These are phyloP conservation scores for Baudoinia panamericana DNA, from an alignment of 495 filamentous ascomycete genomes.

Conservation along the genomic window DNA sequence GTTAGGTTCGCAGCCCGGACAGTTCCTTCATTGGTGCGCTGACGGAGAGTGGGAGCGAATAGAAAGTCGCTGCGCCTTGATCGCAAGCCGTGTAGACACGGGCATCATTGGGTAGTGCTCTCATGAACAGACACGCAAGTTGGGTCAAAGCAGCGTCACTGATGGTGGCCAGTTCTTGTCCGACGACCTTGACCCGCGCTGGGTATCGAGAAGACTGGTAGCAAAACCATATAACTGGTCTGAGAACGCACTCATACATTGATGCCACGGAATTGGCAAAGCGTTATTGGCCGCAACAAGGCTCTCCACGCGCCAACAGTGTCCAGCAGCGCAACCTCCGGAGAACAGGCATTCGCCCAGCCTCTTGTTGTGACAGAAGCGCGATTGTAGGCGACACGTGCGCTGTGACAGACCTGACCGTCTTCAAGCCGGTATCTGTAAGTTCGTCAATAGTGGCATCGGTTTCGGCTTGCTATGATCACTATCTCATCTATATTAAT, in stretches of 20 bases:
- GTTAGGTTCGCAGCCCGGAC: too few relatives aligned
- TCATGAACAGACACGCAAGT: background rate
- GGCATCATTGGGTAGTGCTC: too few relatives aligned
- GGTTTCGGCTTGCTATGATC: background rate
- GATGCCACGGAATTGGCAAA: background rate
- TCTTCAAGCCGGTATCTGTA: background rate
- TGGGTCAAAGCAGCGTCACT: background rate
- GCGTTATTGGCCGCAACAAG: background rate
- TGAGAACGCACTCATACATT: background rate
- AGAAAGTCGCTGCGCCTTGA: background rate
- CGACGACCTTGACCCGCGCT: too few relatives aligned
- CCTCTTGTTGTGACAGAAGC: background rate
- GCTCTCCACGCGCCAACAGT: background rate
- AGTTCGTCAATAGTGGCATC: background rate
- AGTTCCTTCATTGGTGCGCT: background rate
- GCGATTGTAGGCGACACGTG: background rate
- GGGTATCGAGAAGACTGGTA: too few relatives aligned
- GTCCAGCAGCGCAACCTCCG: conserved; percentile 1
- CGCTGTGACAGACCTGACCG: background rate
- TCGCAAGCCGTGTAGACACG: too few relatives aligned
- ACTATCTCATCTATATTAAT: too few relatives aligned
- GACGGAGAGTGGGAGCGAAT: background rate
- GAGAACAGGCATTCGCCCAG: conserved; percentile 1
- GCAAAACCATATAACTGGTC: background rate
- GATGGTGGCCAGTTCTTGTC: background rate